A percentile compares a stretch with the other conserved stretches of the same genome.
Evolutionary conservation across 148 eudicot species (phyloP).

Genomic region (Rhododendron simsii): DNA sequence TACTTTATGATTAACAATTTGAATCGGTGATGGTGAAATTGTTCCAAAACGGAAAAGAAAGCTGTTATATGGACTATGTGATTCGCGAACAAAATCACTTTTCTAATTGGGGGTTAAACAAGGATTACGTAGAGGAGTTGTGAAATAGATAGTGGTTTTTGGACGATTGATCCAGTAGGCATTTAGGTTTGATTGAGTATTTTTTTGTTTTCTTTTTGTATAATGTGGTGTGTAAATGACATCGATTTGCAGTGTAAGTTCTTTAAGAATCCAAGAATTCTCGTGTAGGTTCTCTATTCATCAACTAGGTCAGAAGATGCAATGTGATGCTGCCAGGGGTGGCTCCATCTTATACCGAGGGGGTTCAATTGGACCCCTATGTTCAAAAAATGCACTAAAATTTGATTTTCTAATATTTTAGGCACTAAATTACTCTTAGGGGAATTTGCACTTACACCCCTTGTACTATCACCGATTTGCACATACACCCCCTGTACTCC

Average conservation of each 20-base stretch:
- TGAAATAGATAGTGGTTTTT: background rate
- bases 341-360: too few species aligned
- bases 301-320: background rate
- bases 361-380: background rate
- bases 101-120: background rate
- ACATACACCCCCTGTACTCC: too few species aligned
- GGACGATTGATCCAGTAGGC: background rate
- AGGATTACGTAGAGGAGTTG: background rate
- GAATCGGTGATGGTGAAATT: background rate
- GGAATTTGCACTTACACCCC: too few species aligned
- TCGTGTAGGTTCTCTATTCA: background rate
- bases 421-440: too few species aligned
- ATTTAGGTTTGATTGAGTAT: background rate
- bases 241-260: background rate
- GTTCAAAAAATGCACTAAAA: too few species aligned
- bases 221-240: background rate
- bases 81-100: background rate
- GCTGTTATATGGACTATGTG: background rate
- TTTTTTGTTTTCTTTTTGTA: background rate
- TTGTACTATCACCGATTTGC: too few species aligned
- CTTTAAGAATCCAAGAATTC: background rate
- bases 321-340: background rate
- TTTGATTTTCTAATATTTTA: too few species aligned
- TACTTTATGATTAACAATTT: background rate
- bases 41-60: background rate